Conservation (phyloP, 2,329 filamentous ascomycete genomes). For the Ascochyta viciae-villosae region DNA sequence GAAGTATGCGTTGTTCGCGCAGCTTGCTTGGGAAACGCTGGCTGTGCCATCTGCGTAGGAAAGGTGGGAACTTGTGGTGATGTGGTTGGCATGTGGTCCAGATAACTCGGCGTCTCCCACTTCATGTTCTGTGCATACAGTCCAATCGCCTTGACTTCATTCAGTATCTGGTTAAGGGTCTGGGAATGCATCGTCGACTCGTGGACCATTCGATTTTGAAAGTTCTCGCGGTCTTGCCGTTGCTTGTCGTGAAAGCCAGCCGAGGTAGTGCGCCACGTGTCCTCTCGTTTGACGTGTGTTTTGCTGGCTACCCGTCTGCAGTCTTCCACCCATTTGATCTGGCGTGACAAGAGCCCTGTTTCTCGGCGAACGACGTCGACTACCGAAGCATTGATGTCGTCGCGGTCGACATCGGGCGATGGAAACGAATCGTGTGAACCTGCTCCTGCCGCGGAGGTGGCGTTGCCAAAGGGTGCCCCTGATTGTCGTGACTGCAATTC, state of each 20-base stretch:
- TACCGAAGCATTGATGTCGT: constrained; percentile 15
- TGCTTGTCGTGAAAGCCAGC: constrained; percentile 50
- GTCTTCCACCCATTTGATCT: constrained; percentile 50
- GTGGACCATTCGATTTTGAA: constrained; percentile 42
- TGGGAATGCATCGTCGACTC: constrained; percentile 43
- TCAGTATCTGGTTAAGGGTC: constrained; percentile 35
- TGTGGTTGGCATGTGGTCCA: constrained; percentile 12
- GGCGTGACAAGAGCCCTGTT: constrained; percentile 40
- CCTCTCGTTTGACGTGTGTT: constrained; percentile 46
- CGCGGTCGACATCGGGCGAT: constrained; percentile 17
- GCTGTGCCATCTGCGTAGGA: constrained; percentile 14
- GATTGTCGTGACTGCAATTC: constrained; percentile 2
- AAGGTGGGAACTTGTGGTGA: constrained; percentile 13
- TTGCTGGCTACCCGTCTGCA: constrained; percentile 47
- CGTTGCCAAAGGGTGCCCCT: background rate
- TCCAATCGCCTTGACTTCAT: constrained; percentile 36
- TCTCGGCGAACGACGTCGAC: constrained; percentile 27
- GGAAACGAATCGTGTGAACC: constrained; percentile 17
- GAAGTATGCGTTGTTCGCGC: background rate
- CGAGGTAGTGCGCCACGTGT: constrained; percentile 51
- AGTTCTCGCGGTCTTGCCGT: constrained; percentile 44
- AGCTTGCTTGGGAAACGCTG: constrained; percentile 6
- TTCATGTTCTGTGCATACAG: constrained; percentile 36
- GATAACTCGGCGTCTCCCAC: constrained; percentile 33
- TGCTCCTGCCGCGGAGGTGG: constrained; percentile 4